Evolutionary conservation across 305 asterid species (phyloP).

Genomic region (Solanum hybrid): DNA sequence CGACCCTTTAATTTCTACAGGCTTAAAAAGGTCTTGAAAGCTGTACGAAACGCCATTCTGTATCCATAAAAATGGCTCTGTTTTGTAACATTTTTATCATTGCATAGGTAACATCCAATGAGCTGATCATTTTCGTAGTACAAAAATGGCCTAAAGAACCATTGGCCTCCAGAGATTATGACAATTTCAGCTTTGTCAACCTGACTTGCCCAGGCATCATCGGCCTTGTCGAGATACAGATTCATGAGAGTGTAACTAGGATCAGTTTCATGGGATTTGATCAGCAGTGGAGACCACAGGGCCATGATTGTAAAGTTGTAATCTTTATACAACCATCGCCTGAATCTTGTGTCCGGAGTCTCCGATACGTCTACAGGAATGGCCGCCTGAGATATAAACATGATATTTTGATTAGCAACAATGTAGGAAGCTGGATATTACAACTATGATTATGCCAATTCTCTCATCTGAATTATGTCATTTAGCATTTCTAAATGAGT

Average conservation of each 20-base stretch:
- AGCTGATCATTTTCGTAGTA: constrained; percentile 8
- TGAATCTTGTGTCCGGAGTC: constrained; percentile 10
- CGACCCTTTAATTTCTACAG: background rate
- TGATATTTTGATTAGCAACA: background rate
- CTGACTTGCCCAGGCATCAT: constrained; percentile 15
- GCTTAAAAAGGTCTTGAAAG: constrained; percentile 13
- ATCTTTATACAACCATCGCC: constrained; percentile 18
- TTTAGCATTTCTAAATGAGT: no score
- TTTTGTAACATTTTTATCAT: background rate
- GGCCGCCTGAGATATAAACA: background rate
- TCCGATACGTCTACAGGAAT: constrained; percentile 13
- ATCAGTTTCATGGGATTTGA: constrained; percentile 6
- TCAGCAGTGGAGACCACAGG: constrained; percentile 15
- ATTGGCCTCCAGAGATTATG: constrained; percentile 14
- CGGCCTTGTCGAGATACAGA: constrained; percentile 16
- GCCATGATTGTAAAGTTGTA: constrained; percentile 16
- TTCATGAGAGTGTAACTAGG: constrained; percentile 7
- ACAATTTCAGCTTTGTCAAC: constrained; percentile 6
- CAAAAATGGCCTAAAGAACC: constrained; percentile 19
- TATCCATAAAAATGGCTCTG: background rate
- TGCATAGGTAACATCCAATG: constrained; percentile 15
- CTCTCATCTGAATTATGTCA: background rate
- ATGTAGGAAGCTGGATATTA: background rate
- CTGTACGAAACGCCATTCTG: constrained; percentile 19
- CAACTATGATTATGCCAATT: background rate